phyloP scores from a whole-genome alignment of 2,329 filamentous ascomycete species.

The Mariannaea elegans region DNA sequence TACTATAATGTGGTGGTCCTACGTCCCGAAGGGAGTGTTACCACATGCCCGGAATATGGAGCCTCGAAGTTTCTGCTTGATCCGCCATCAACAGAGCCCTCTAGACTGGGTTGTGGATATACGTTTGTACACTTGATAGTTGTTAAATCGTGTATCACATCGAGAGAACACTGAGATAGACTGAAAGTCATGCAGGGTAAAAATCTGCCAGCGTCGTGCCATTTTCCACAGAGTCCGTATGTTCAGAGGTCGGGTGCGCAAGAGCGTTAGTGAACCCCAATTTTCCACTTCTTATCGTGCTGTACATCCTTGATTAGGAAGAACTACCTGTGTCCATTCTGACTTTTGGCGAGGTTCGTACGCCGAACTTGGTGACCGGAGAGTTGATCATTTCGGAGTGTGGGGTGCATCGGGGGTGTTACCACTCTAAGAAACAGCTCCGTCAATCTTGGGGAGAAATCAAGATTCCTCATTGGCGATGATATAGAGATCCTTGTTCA shows the following conservation, averaged over 20 bases:
- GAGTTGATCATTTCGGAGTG: constrained; percentile 1
- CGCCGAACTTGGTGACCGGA: background rate
- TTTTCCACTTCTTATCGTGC: constrained; percentile 24
- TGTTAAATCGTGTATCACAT: no score
- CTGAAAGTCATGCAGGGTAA: constrained; percentile 19
- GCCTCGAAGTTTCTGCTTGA: constrained; percentile 4
- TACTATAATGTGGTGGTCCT: background rate
- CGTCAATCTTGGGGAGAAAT: background rate
- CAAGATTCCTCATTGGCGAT: constrained; percentile 7
- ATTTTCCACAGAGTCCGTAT: constrained; percentile 7
- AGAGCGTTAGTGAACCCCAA: constrained; percentile 25
- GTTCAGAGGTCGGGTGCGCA: constrained; percentile 20
- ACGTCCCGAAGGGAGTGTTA: background rate
- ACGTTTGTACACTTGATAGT: background rate
- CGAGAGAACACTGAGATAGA: constrained; percentile 25
- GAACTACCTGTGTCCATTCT: constrained; percentile 10
- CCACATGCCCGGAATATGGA: constrained; percentile 1
- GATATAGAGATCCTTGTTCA: background rate
- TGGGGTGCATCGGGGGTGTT: constrained; percentile 8
- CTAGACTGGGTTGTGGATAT: background rate
- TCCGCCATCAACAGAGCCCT: constrained; percentile 23
- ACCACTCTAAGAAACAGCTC: background rate
- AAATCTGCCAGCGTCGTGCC: background rate
- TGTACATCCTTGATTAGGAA: constrained; percentile 14
- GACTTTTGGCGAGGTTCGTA: background rate